Base-by-base conservation (phyloP, 176 grass and related monocot genomes). In the Eleusine indica region DNA sequence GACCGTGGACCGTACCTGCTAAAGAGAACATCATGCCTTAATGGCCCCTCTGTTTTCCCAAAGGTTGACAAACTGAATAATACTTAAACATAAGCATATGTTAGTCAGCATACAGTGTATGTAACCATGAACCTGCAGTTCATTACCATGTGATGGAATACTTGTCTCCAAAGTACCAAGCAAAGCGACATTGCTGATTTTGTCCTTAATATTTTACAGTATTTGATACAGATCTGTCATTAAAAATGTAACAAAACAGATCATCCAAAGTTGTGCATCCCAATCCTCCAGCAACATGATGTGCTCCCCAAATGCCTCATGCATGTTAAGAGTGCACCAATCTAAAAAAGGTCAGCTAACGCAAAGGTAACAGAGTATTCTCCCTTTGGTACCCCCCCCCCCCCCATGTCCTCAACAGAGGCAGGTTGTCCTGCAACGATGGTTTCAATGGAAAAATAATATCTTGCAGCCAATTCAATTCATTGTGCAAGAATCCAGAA, bases 121-220 rank as follows among this genome's bases (percentile, higher is more conserved):
- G 80, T 80, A 54, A 69, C 68, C 88, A 81, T 75, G 70, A 54
- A 83, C 69, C 81, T n/a, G 72, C 39, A 41, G 51, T 57, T 25
- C 77, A 71, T 30, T 65, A 76, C 77, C 82, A 90, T 80, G 89
- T 75, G 75, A 87, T 46, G 53, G 80, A 84, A 84, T 84, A 83
- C 61, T 12, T 87, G 89, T 84, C 89, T 91, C 89, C 89, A 84
- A 87, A 87, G 84, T 70, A 80, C 76, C 85, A 84, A 84, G 81
- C 89, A 91, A 65, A 84, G 84, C 75, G 80, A 84, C 89, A 91
- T 35, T 28, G 62, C 77, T 70, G 76, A 75, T 91, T 84, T 80
- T 83, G 80, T 80, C 64, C 79, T 49, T 52, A 46, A 80, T 87
- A 90, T 22, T 87, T 84, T 65, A 80, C 80, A n/a, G 76, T 80